These are phyloP conservation scores for Comarum palustre DNA, from an alignment of 306 rosid genomes.

Conservation along the genomic window DNA sequence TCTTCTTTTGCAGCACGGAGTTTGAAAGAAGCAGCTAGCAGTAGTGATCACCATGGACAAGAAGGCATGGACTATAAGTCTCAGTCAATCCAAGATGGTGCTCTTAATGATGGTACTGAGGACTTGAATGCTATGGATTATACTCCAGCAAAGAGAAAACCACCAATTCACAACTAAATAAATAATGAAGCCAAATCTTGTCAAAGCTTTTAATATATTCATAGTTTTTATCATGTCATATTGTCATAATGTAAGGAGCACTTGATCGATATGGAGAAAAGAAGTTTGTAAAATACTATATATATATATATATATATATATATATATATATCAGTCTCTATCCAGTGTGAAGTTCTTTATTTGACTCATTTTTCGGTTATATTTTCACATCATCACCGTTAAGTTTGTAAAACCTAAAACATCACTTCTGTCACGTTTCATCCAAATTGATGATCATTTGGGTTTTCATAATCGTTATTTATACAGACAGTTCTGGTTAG, in stretches of 20 bases:
- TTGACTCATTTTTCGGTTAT: too few relatives aligned
- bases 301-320: too few relatives aligned
- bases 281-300: background rate
- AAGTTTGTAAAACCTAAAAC: too few relatives aligned
- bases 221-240: background rate
- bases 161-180: background rate
- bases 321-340: too few relatives aligned
- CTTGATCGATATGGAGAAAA: background rate
- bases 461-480: too few relatives aligned
- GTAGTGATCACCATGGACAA: background rate
- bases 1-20: background rate
- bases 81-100: background rate
- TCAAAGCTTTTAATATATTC: background rate
- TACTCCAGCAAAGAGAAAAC: background rate
- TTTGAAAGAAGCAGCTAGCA: background rate
- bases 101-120: background rate
- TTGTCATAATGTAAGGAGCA: background rate
- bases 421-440: too few relatives aligned
- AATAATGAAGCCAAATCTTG: background rate
- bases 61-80: background rate
- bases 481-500: too few relatives aligned
- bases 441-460: too few relatives aligned
- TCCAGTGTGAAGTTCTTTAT: too few relatives aligned
- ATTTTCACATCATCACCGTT: too few relatives aligned
- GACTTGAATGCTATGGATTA: conserved; percentile 1